These are phyloP conservation scores for Collybia sp. DNA, from an alignment of 768 basidiomycete genomes.

Conservation along the genomic window DNA sequence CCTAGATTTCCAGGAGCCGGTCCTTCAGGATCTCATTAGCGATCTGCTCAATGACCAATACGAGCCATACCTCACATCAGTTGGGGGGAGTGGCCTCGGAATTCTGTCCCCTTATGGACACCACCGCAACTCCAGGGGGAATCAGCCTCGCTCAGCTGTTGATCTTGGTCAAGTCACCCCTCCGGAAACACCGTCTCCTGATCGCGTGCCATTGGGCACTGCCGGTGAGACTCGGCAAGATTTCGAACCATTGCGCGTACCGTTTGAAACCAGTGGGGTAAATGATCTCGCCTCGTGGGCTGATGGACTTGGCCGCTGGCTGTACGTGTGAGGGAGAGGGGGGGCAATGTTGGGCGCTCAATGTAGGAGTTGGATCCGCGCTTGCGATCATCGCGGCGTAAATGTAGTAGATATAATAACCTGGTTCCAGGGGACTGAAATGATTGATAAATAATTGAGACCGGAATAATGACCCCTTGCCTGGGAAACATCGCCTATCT, in stretches of 20 bases:
- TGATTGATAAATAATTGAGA: too few species aligned
- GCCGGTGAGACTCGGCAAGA: conserved; percentile 15
- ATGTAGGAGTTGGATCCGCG: too few species aligned
- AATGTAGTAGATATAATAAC: too few species aligned
- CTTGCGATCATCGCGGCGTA: too few species aligned
- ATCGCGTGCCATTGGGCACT: conserved; percentile 17
- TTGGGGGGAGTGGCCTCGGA: conserved; percentile 92
- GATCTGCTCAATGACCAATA: conserved; percentile 62
- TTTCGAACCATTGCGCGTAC: conserved; percentile 25
- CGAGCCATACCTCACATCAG: conserved; percentile 84
- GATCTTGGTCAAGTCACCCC: conserved; percentile 41
- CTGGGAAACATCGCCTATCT: too few species aligned
- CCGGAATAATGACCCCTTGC: too few species aligned
- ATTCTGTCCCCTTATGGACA: conserved; percentile 62
- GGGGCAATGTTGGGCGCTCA: too few species aligned
- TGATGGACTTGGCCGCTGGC: conserved; percentile 49
- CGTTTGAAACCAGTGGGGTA: conserved; percentile 38
- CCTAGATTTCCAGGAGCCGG: conserved; percentile 66
- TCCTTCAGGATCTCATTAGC: conserved; percentile 53
- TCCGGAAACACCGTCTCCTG: conserved; percentile 40
- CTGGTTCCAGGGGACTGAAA: too few species aligned
- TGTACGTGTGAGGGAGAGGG: conserved; percentile 43
- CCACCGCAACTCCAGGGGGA: conserved; percentile 31
- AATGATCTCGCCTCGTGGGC: conserved; percentile 51
- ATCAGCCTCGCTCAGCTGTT: conserved; percentile 11